A percentile compares a stretch with the other conserved stretches of the same genome.
Conservation (phyloP, 306 rosid genomes). For the Lotus japonicus region DNA sequence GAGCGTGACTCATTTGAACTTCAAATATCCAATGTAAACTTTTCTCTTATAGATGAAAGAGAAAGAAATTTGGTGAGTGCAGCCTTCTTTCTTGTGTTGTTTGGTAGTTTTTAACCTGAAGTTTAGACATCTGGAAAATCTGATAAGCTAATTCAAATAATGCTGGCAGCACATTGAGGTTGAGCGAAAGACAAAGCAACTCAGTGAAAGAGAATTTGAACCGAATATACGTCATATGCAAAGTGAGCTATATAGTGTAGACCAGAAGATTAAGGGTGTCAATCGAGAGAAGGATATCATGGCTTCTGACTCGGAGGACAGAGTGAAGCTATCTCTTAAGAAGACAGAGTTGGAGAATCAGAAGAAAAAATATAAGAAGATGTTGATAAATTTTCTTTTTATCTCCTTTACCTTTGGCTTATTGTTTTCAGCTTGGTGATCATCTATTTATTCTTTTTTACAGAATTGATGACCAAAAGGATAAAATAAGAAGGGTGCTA, state of each 20-base stretch:
- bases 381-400: constrained; percentile 38
- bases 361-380: constrained; percentile 64
- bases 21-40: constrained; percentile 41
- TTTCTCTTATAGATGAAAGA: constrained; percentile 68
- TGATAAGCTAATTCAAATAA: constrained; percentile 1
- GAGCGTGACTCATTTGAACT: constrained; percentile 57
- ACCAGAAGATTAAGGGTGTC: constrained; percentile 58
- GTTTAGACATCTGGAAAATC: not conserved
- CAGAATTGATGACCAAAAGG: constrained; percentile 76
- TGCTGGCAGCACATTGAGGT: constrained; percentile 53
- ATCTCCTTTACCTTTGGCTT: constrained; percentile 7
- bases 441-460: constrained; percentile 24
- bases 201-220: constrained; percentile 71
- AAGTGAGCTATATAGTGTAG: constrained; percentile 47
- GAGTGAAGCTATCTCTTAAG: constrained; percentile 57
- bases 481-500: constrained; percentile 70
- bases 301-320: constrained; percentile 66
- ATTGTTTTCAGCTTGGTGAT: constrained; percentile 5
- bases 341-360: constrained; percentile 53
- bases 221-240: constrained; percentile 52
- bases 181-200: constrained; percentile 67
- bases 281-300: constrained; percentile 54
- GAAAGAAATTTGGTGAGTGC: constrained; percentile 70
- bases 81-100: constrained; percentile 21
- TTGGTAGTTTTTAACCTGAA: constrained; percentile 10